A percentile compares a stretch with the other conserved stretches of the same genome.
Conservation (phyloP, 2,329 filamentous ascomycete species). For the Ceratocystis albifundus region DNA sequence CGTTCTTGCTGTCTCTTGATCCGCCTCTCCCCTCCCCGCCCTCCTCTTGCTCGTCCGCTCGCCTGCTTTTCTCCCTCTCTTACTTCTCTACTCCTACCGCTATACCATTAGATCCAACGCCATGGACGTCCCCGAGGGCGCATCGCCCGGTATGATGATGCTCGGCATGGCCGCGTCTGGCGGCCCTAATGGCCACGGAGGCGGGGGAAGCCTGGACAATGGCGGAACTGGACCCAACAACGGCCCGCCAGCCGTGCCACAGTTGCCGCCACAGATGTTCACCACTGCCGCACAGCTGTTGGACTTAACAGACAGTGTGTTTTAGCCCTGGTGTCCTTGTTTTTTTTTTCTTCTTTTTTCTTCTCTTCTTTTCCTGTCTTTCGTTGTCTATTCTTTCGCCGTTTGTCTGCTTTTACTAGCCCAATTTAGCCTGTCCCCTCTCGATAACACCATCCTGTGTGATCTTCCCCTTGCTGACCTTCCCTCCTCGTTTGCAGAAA, state of each 20-base stretch:
- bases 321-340: conserved; percentile 6
- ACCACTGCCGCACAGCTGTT: conserved; percentile 91
- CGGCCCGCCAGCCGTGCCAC: conserved; percentile 42
- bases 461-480: not conserved
- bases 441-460: not conserved
- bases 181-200: conserved; percentile 24
- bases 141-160: conserved; percentile 16
- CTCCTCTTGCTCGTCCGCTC: not conserved
- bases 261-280: conserved; percentile 91
- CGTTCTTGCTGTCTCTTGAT: no score
- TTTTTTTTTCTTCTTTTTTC: no score
- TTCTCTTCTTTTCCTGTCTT: no score
- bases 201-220: not conserved
- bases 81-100: not conserved
- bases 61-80: not conserved
- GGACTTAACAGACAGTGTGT: conserved; percentile 88
- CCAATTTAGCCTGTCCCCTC: not conserved
- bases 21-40: not conserved
- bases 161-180: conserved; percentile 25
- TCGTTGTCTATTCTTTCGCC: not conserved
- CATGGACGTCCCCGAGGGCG: conserved; percentile 17
- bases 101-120: not conserved
- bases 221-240: not conserved
- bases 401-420: not conserved
- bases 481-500: conserved; percentile 51